These are phyloP conservation scores for Neonectria magnoliae DNA, from an alignment of 2,329 filamentous ascomycete genomes.

Conservation along the genomic window DNA sequence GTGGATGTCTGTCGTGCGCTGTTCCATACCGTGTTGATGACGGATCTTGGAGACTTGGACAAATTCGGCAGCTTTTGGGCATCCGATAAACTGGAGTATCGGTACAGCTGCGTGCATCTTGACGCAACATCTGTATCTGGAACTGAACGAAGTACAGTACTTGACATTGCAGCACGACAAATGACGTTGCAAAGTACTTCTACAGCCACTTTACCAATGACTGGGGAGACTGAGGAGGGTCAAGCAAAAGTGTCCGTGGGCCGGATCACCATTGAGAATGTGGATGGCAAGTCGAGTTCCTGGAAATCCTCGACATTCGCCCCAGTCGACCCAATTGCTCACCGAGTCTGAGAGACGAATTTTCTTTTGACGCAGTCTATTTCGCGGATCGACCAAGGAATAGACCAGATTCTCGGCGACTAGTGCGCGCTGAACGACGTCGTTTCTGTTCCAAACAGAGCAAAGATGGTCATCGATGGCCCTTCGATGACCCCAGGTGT, in stretches of 20 bases:
- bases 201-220: background rate
- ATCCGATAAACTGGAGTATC: conserved; percentile 4
- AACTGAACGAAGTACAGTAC: background rate
- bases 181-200: background rate
- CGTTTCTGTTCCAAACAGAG: conserved; percentile 35
- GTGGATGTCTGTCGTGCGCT: conserved; percentile 16
- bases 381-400: conserved; percentile 37
- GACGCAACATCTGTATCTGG: background rate
- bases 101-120: conserved; percentile 12
- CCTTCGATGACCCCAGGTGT: conserved; percentile 26
- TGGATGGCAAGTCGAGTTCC: conserved; percentile 11
- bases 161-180: background rate
- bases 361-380: conserved; percentile 27
- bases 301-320: conserved; percentile 28
- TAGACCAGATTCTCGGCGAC: conserved; percentile 41
- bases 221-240: background rate
- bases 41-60: background rate
- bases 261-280: background rate
- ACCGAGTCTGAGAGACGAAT: background rate
- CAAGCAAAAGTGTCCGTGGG: background rate
- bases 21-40: conserved; percentile 10
- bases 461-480: conserved; percentile 33
- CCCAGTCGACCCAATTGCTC: conserved; percentile 30
- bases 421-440: conserved; percentile 27
- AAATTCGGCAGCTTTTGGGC: conserved; percentile 12